These are phyloP conservation scores for Aspergillus caelatus DNA, from an alignment of 2,329 filamentous ascomycete species.

Conservation along the genomic window DNA sequence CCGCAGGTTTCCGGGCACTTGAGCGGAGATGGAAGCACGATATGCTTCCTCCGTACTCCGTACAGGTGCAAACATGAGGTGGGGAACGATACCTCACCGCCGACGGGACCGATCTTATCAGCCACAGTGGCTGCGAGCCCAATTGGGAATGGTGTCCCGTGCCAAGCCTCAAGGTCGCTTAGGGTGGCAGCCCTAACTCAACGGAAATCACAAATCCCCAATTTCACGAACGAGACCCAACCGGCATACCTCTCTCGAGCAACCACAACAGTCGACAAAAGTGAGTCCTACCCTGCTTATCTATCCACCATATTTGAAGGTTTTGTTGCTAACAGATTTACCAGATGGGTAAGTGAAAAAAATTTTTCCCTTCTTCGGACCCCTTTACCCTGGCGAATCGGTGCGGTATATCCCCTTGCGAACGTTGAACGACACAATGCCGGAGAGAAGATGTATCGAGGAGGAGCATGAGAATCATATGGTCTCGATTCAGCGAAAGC, in stretches of 20 bases:
- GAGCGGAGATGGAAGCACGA: background rate
- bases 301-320: constrained; percentile 19
- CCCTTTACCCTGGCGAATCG: constrained; percentile 32
- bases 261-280: constrained; percentile 57
- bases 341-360: constrained; percentile 65
- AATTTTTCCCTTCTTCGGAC: constrained; percentile 22
- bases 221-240: constrained; percentile 39
- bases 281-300: constrained; percentile 41
- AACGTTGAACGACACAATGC: constrained; percentile 27
- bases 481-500: background rate
- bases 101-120: constrained; percentile 9
- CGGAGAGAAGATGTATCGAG: background rate
- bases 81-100: constrained; percentile 20
- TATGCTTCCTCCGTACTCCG: background rate
- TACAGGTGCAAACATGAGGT: constrained; percentile 6
- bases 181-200: constrained; percentile 50
- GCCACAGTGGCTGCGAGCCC: constrained; percentile 21
- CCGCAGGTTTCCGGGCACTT: background rate
- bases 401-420: constrained; percentile 31
- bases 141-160: constrained; percentile 31
- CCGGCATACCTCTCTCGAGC: constrained; percentile 40
- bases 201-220: constrained; percentile 45
- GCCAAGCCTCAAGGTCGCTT: constrained; percentile 38
- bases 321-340: constrained; percentile 32
- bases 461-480: constrained; percentile 1